Conservation (phyloP, 331 rosid species). For the Malus hybrid region DNA sequence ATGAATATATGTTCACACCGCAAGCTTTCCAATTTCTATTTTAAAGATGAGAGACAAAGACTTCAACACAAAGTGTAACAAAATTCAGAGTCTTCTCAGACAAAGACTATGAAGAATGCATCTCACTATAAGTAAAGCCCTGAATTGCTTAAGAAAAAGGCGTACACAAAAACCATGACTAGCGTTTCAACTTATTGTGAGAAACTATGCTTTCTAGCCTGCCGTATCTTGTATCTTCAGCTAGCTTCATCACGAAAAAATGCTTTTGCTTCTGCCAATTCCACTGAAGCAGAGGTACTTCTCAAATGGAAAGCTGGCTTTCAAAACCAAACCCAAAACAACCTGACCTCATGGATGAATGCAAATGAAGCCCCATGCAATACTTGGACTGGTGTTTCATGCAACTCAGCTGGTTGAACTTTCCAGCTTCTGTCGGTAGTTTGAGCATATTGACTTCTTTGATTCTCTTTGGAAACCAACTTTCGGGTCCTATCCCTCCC, state of each 20-base stretch:
- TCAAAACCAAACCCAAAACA: background rate
- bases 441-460: background rate
- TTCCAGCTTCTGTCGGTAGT: slow-evolving; percentile 1
- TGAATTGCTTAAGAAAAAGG: background rate
- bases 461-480: background rate
- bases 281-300: slow-evolving; percentile 12
- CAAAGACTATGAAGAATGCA: no score
- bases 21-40: no score
- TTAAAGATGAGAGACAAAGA: no score
- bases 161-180: background rate
- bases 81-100: no score
- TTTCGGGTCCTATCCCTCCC: background rate
- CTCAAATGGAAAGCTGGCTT: slow-evolving; percentile 24
- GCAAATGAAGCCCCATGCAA: background rate
- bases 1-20: no score
- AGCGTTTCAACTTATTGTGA: background rate
- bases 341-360: slow-evolving; percentile 9
- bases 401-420: slow-evolving; percentile 4
- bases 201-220: background rate
- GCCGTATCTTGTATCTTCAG: background rate
- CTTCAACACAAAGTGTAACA: no score
- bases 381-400: slow-evolving; percentile 8
- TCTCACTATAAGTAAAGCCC: background rate
- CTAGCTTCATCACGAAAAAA: background rate
- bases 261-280: background rate